Evolutionary conservation across 1,284 basidiomycete species (phyloP).

Genomic region (Chalciporus sp.): DNA sequence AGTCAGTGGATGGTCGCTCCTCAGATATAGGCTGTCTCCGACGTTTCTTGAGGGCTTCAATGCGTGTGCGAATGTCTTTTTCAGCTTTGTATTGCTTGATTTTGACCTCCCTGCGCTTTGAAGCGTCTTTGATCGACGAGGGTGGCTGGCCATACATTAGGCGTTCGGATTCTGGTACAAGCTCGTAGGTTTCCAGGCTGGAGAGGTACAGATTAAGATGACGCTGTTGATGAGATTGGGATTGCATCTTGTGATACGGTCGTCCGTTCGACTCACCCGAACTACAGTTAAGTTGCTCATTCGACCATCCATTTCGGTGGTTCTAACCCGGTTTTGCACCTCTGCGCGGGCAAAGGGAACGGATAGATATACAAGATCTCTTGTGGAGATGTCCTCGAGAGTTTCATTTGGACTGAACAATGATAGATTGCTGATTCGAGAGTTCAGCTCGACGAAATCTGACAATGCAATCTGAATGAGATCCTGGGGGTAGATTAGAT

Average conservation of each 20-base stretch:
- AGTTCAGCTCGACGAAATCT: constrained; percentile 54
- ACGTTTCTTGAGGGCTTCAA: constrained; percentile 62
- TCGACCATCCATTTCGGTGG: constrained; percentile 61
- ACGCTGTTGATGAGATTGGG: constrained; percentile 43
- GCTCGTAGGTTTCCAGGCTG: constrained; percentile 66
- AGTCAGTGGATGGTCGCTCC: constrained; percentile 47
- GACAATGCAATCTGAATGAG: constrained; percentile 54
- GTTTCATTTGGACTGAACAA: constrained; percentile 88
- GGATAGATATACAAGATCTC: constrained; percentile 79
- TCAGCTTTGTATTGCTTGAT: constrained; percentile 87
- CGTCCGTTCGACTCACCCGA: constrained; percentile 51
- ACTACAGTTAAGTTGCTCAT: constrained; percentile 56
- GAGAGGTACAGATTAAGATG: constrained; percentile 59
- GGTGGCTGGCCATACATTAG: constrained; percentile 51
- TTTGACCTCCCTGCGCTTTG: constrained; percentile 78
- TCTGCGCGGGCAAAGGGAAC: constrained; percentile 77
- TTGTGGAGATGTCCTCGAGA: constrained; percentile 83
- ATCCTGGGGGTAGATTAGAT: constrained; percentile 44
- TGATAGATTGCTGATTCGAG: constrained; percentile 58
- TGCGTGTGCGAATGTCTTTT: constrained; percentile 71
- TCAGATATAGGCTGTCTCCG: constrained; percentile 42
- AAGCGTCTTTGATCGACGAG: constrained; percentile 59
- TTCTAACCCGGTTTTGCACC: constrained; percentile 67
- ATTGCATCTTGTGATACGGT: constrained; percentile 18
- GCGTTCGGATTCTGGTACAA: constrained; percentile 67